These are phyloP conservation scores for Pisolithus orientalis DNA, from an alignment of 768 basidiomycete species.

Conservation along the genomic window DNA sequence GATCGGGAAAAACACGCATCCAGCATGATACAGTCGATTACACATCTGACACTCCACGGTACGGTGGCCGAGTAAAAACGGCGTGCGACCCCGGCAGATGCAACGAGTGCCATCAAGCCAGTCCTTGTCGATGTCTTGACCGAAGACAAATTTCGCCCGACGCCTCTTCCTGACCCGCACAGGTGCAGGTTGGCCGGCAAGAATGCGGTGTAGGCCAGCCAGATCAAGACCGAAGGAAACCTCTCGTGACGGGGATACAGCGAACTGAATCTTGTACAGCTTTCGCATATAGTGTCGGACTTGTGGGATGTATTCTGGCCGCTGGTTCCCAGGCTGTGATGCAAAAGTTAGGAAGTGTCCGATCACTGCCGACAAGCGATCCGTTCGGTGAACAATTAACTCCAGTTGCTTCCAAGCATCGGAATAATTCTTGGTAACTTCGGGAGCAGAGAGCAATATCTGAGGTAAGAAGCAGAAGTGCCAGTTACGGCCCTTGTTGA, in stretches of 20 bases:
- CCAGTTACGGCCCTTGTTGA: constrained; percentile 77
- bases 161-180: constrained; percentile 51
- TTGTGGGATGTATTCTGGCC: constrained; percentile 71
- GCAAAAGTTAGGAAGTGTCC: constrained; percentile 77
- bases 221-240: constrained; percentile 79
- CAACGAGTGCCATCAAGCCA: constrained; percentile 74
- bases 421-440: constrained; percentile 72
- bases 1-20: constrained; percentile 67
- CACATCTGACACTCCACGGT: constrained; percentile 65
- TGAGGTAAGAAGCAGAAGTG: constrained; percentile 77
- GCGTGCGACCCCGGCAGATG: constrained; percentile 68
- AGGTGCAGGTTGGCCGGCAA: constrained; percentile 58
- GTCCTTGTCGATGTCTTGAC: constrained; percentile 69
- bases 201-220: constrained; percentile 74
- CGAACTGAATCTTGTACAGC: constrained; percentile 82
- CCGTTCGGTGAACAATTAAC: constrained; percentile 71
- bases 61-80: constrained; percentile 54
- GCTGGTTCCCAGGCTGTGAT: constrained; percentile 62
- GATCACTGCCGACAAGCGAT: constrained; percentile 66
- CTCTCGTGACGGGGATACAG: constrained; percentile 76
- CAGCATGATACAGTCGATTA: constrained; percentile 60
- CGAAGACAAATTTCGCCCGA: constrained; percentile 60
- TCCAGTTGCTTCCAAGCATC: constrained; percentile 77
- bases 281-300: constrained; percentile 90
- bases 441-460: constrained; percentile 67